phyloP scores from a whole-genome alignment of 768 basidiomycete species.

The Leccinum broughii region DNA sequence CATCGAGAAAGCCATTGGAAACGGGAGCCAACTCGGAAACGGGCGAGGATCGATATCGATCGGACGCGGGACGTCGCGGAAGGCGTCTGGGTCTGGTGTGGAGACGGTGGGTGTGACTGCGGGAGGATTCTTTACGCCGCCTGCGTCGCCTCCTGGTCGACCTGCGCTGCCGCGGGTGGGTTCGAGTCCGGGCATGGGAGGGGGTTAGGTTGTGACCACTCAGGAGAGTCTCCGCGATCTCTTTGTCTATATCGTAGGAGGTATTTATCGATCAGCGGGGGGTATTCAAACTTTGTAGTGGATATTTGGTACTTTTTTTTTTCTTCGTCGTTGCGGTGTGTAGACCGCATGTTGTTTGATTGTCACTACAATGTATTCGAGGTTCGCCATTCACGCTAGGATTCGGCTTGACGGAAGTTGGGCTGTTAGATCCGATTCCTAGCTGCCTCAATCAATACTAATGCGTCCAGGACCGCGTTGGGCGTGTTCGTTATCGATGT shows the following conservation, averaged over 20 bases:
- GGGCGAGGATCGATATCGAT: slow-evolving; percentile 62
- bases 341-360: neutral
- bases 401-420: too few relatives aligned
- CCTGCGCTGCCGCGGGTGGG: neutral
- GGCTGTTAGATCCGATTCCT: too few relatives aligned
- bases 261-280: neutral
- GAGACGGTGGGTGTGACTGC: slow-evolving; percentile 77
- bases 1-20: slow-evolving; percentile 46
- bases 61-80: slow-evolving; percentile 60
- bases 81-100: slow-evolving; percentile 70
- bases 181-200: neutral
- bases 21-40: slow-evolving; percentile 31
- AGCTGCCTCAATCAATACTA: too few relatives aligned
- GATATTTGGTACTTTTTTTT: neutral
- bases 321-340: neutral
- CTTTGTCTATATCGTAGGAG: neutral
- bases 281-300: neutral
- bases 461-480: too few relatives aligned
- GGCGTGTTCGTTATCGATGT: too few relatives aligned
- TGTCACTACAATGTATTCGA: neutral
- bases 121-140: slow-evolving; percentile 72
- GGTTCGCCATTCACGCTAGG: too few relatives aligned
- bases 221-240: neutral
- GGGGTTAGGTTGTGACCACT: neutral
- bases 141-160: slow-evolving; percentile 30